Percentiles rank a stretch among this genome's conserved stretches.
These are phyloP conservation scores for Rosa hybrid DNA, from an alignment of 331 rosid species.

Conservation along the genomic window DNA sequence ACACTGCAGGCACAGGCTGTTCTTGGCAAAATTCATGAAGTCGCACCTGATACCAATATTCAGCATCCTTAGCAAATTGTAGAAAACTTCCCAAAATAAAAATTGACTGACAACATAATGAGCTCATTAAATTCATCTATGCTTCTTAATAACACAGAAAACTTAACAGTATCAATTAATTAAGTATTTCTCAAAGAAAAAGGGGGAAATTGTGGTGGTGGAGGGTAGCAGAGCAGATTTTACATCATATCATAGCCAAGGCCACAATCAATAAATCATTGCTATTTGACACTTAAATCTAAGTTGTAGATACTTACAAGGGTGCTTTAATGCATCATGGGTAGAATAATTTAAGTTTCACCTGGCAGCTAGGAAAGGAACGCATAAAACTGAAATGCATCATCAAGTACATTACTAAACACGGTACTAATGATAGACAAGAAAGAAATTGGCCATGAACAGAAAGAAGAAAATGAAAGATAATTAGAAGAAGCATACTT, in stretches of 20 bases:
- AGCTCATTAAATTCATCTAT: not conserved
- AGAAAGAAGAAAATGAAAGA: constrained; percentile 15
- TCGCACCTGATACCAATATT: constrained; percentile 73
- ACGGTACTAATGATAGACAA: not conserved
- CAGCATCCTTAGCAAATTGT: constrained; percentile 8
- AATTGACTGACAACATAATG: not conserved
- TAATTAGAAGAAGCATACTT: constrained; percentile 57
- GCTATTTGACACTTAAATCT: constrained; percentile 5
- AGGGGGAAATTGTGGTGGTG: not conserved
- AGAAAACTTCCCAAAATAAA: not conserved
- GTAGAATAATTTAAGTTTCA: constrained; percentile 5
- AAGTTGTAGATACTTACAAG: not conserved
- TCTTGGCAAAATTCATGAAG: constrained; percentile 97
- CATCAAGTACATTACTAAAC: not conserved
- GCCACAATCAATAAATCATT: not conserved
- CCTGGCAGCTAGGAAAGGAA: constrained; percentile 12
- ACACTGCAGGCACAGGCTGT: constrained; percentile 83
- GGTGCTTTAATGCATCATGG: not conserved
- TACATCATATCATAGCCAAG: not conserved
- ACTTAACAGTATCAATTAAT: too few species aligned
- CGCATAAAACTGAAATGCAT: constrained; percentile 24
- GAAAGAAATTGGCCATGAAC: constrained; percentile 13
- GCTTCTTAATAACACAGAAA: not conserved
- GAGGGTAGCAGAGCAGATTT: not conserved
- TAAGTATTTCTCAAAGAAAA: not conserved